Conservation (phyloP, 345 rosid species). For the Eucalyptus camaldulensis region DNA sequence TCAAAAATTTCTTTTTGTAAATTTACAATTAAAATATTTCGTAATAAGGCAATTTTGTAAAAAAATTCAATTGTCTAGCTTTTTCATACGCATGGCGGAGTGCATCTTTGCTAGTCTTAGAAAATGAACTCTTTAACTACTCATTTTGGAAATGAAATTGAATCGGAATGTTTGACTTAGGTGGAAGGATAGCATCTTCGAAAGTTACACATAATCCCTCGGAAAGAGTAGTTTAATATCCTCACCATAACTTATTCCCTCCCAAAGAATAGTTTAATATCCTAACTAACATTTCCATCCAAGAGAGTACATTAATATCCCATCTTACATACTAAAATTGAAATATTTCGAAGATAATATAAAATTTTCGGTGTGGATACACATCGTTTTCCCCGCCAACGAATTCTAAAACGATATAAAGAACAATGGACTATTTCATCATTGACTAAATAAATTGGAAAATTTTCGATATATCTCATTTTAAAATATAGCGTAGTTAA, state of each 20-base stretch:
- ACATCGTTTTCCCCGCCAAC: not conserved
- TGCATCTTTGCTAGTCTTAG: not conserved
- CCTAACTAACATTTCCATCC: not conserved
- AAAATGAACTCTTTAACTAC: not conserved
- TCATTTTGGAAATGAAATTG: not conserved
- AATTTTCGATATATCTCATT: not conserved
- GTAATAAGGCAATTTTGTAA: not conserved
- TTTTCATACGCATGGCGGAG: not conserved
- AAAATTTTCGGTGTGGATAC: not conserved
- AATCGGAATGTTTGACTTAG: not conserved
- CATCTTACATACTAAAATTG: not conserved
- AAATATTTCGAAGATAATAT: not conserved
- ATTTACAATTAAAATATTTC: not conserved
- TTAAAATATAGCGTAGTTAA: not conserved
- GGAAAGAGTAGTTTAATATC: not conserved
- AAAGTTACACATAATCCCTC: not conserved
- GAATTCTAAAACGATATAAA: not conserved
- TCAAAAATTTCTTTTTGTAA: not conserved
- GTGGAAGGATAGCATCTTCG: not conserved
- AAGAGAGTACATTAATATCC: too few species aligned
- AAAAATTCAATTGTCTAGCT: not conserved
- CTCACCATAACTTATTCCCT: not conserved
- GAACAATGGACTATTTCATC: not conserved
- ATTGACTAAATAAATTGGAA: not conserved
- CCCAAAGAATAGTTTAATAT: not conserved